Conservation (phyloP, 2,329 filamentous ascomycete genomes). For the Bipolaris bicolor region DNA sequence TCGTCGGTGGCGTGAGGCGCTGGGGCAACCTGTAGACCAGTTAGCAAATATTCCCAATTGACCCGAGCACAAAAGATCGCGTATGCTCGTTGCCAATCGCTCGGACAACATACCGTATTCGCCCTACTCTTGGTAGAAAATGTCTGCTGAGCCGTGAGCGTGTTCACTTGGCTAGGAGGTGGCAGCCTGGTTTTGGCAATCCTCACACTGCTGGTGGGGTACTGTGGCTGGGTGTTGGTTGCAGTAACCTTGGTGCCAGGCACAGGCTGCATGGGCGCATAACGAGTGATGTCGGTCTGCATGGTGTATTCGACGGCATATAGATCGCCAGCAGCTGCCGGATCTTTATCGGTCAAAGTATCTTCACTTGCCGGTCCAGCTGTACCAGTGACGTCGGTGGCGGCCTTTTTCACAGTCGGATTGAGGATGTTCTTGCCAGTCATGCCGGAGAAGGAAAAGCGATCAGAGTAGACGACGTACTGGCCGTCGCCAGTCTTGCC, state of each 20-base stretch:
- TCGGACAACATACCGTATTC: constrained; percentile 61
- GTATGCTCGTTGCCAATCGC: background rate
- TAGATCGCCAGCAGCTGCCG: constrained; percentile 31
- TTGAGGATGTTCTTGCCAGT: constrained; percentile 66
- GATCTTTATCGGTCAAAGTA: constrained; percentile 22
- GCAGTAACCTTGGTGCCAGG: constrained; percentile 65
- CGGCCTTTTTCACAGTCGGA: constrained; percentile 51
- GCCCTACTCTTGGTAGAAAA: constrained; percentile 59
- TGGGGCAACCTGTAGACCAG: constrained; percentile 57
- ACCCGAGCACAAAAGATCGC: background rate
- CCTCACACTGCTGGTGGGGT: constrained; percentile 61
- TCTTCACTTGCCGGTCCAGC: constrained; percentile 38
- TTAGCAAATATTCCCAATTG: constrained; percentile 21
- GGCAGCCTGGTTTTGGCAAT: constrained; percentile 60
- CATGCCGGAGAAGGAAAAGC: constrained; percentile 71
- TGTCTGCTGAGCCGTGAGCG: constrained; percentile 59
- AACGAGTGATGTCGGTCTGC: constrained; percentile 64
- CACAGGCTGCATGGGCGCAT: constrained; percentile 66
- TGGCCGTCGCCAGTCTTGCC: constrained; percentile 62
- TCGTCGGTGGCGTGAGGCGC: constrained; percentile 58
- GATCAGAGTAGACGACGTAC: constrained; percentile 65
- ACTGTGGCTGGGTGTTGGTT: constrained; percentile 57
- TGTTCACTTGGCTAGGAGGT: constrained; percentile 55
- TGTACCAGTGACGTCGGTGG: constrained; percentile 34
- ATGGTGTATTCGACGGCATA: constrained; percentile 59